These are phyloP conservation scores for Metschnikowia rubicola DNA, from an alignment of 805 yeast genomes.

Conservation along the genomic window DNA sequence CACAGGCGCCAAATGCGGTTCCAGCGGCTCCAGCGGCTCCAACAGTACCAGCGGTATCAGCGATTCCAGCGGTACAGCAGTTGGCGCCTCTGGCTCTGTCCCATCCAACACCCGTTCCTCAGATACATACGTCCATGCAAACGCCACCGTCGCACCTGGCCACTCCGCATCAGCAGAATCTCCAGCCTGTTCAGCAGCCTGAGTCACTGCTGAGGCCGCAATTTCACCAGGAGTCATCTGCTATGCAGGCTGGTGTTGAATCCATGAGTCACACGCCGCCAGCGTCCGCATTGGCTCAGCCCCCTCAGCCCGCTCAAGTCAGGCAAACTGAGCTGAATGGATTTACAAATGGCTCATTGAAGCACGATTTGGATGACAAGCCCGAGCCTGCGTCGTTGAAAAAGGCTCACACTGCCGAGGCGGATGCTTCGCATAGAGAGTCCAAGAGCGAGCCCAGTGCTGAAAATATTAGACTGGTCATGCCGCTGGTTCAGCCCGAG, in stretches of 20 bases:
- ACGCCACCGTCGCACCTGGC: neutral
- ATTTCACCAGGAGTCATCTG: no score
- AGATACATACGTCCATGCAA: neutral
- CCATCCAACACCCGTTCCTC: constrained; percentile 16
- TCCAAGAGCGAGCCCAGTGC: neutral
- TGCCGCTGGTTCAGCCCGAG: neutral
- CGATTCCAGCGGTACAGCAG: neutral
- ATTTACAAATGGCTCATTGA: constrained; percentile 18
- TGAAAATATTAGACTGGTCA: neutral
- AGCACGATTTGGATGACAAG: constrained; percentile 40
- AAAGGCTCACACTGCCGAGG: constrained; percentile 19
- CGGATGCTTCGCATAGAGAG: neutral
- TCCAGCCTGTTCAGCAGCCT: neutral
- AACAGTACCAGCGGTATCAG: neutral
- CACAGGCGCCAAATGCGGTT: neutral
- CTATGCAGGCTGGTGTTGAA: no score
- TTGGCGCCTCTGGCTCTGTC: neutral
- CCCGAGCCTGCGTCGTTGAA: constrained; percentile 28
- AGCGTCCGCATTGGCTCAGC: neutral
- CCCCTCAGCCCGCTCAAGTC: no score
- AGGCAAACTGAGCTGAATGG: neutral
- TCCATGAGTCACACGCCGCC: neutral
- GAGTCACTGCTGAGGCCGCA: no score
- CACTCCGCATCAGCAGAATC: neutral
- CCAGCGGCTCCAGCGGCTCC: neutral